Base-by-base conservation (phyloP, 805 yeast genomes). In the Wickerhamomyces pijperi region DNA sequence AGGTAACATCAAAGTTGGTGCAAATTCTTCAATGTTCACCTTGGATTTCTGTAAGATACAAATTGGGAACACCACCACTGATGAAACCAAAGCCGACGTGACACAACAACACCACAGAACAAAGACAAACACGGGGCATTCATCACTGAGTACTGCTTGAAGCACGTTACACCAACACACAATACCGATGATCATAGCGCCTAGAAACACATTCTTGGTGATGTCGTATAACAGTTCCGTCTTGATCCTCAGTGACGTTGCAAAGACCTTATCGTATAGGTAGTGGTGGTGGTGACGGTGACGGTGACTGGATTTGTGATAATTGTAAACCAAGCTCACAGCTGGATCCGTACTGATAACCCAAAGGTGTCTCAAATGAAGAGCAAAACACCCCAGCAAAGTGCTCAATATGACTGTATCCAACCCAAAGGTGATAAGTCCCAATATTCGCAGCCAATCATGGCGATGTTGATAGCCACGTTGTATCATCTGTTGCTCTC, bases 121-220 rank as follows among this genome's bases (percentile, higher is more conserved):
- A 56, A 75, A 83, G 2, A 69, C 54, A 14, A 72, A 68, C 5
- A 72, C 60, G 32, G 69, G 60, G 2, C 36, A 42, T 11, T 42
- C 44, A 13, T 40, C 43, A n/a, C 65, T 64, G 17, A 74, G 64
- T 20, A 81, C 44, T 28, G 54, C 56, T 43, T 66, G 67, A 20
- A 80, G 56, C 60, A 70, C 73, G 53, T 75, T 79, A 21, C 79
- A 63, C 43, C 86, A 56, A 2, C 94, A 76, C 12, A 75, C 68
- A 45, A 67, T 66, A 1, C 87, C 95, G 95, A 87, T 87, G 15
- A 85, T 78, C 41, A 72, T 69, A 45, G 90, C 78, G 6, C 95
- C 95, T 61, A 84, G 61, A 49, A 78, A 84, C 3, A 78, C 76
- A 36, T 78, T 72, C 29, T 70, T 61, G 3, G 56, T 52, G 2